A percentile compares a stretch with the other conserved stretches of the same genome.
Evolutionary conservation across 225 moss, liverwort and hornwort species (phyloP).

Genomic region (Bryoerythrophyllum caledonicum): DNA sequence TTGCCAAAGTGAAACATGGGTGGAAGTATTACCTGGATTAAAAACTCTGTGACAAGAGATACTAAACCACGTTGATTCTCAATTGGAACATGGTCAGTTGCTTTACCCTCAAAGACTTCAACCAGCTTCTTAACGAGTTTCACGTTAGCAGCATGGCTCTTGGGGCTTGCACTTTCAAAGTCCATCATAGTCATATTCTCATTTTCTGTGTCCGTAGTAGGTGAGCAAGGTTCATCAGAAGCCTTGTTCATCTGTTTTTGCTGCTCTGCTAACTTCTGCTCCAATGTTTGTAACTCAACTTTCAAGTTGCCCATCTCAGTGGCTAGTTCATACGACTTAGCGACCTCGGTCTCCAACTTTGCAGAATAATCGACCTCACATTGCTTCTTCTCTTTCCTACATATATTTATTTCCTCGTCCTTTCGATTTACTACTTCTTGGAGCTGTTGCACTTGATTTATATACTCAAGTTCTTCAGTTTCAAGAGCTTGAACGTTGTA

Average conservation of each 20-base stretch:
- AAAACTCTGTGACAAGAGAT: constrained; percentile 36
- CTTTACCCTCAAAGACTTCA: constrained; percentile 43
- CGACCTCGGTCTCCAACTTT: constrained; percentile 19
- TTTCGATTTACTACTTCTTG: constrained; percentile 29
- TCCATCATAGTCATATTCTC: constrained; percentile 19
- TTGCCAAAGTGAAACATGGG: constrained; percentile 15
- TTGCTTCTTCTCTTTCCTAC: constrained; percentile 27
- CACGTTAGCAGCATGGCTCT: constrained; percentile 42
- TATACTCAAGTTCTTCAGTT: constrained; percentile 29
- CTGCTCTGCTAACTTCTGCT: constrained; percentile 31
- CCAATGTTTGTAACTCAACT: constrained; percentile 26
- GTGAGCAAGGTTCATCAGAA: constrained; percentile 25
- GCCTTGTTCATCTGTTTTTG: constrained; percentile 12
- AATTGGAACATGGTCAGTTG: constrained; percentile 24
- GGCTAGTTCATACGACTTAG: constrained; percentile 18
- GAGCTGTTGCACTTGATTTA: constrained; percentile 27
- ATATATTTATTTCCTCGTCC: constrained; percentile 28
- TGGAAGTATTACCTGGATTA: constrained; percentile 35
- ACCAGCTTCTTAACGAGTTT: constrained; percentile 46
- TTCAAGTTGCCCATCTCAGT: constrained; percentile 37
- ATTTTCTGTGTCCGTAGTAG: constrained; percentile 16
- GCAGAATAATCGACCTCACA: constrained; percentile 25
- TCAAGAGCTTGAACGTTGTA: constrained; percentile 29
- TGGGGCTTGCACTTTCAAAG: constrained; percentile 34
- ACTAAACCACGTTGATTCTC: constrained; percentile 23